Conservation (phyloP, 331 rosid genomes). For the Spiraea crenata region DNA sequence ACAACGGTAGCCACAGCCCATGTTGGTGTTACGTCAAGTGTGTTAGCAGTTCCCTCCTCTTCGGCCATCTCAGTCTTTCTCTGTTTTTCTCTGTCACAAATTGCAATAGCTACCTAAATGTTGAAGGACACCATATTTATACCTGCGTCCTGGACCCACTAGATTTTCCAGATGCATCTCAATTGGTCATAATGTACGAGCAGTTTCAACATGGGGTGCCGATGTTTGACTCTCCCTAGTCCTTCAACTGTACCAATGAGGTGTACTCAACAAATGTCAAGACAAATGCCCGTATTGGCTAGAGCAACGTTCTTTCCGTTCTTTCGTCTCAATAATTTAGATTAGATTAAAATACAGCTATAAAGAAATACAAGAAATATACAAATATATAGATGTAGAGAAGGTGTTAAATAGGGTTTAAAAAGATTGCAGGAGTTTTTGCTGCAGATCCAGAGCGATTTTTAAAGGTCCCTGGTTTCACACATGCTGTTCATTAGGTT, state of each 20-base stretch:
- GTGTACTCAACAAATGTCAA: neutral
- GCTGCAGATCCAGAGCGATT: neutral
- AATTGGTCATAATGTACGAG: neutral
- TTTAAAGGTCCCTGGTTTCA: neutral
- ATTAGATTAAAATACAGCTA: too few relatives aligned
- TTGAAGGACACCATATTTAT: neutral
- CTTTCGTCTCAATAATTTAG: too few relatives aligned
- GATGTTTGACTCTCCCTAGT: conserved; percentile 15
- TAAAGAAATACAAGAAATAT: too few relatives aligned
- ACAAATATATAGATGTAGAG: too few relatives aligned
- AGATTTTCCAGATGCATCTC: neutral
- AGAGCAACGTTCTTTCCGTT: too few relatives aligned
- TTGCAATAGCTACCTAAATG: neutral
- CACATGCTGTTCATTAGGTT: too few relatives aligned
- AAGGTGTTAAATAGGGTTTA: too few relatives aligned
- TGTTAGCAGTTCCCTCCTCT: conserved; percentile 20
- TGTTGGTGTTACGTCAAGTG: conserved; percentile 57
- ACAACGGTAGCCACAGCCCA: conserved; percentile 64
- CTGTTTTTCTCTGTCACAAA: neutral
- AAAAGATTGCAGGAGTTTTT: too few relatives aligned
- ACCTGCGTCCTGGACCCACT: neutral
- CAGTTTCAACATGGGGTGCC: conserved; percentile 4
- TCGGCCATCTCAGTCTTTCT: conserved; percentile 13
- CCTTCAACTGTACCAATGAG: neutral
- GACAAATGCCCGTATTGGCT: too few relatives aligned